Conservation (phyloP, 352 stramenopile species). For the Globisporangium carolinianum region DNA sequence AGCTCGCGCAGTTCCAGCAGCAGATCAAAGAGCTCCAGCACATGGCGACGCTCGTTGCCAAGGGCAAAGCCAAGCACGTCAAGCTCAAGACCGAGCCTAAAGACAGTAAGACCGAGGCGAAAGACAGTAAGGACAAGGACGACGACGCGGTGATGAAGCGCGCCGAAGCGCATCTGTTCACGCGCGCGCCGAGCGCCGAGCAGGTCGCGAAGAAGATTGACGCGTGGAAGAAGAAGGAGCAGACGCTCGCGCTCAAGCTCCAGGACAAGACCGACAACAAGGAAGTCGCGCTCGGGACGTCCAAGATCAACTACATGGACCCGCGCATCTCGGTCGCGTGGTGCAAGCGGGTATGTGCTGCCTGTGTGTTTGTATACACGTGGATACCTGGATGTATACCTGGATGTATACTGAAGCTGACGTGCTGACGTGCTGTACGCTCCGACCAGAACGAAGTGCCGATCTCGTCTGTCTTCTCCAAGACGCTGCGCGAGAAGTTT, state of each 20-base stretch:
- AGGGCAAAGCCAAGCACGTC: conserved; percentile 85
- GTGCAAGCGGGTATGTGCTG: conserved; percentile 96
- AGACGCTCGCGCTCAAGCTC: conserved; percentile 84
- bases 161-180: conserved; percentile 92
- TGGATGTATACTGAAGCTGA: conserved; percentile 2
- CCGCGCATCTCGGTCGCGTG: conserved; percentile 98
- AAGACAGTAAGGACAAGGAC: conserved; percentile 33
- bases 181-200: conserved; percentile 84
- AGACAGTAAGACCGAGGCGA: conserved; percentile 45
- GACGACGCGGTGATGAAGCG: conserved; percentile 87
- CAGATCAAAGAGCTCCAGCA: conserved; percentile 95
- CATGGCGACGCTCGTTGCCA: conserved; percentile 85
- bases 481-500: conserved; percentile 98
- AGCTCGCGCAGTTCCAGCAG: conserved; percentile 89
- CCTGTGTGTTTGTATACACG: not conserved
- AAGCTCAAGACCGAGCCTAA: conserved; percentile 57
- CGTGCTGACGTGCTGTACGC: no score
- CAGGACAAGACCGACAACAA: conserved; percentile 99
- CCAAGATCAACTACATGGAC: conserved; percentile 99
- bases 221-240: conserved; percentile 93
- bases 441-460: conserved; percentile 88
- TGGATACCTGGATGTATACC: not conserved
- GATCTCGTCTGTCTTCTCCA: conserved; percentile 98
- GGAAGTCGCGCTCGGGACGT: conserved; percentile 97
- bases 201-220: conserved; percentile 94